Conservation (phyloP, 2,329 filamentous ascomycete species). For the Conoideocrella luteorostrata region DNA sequence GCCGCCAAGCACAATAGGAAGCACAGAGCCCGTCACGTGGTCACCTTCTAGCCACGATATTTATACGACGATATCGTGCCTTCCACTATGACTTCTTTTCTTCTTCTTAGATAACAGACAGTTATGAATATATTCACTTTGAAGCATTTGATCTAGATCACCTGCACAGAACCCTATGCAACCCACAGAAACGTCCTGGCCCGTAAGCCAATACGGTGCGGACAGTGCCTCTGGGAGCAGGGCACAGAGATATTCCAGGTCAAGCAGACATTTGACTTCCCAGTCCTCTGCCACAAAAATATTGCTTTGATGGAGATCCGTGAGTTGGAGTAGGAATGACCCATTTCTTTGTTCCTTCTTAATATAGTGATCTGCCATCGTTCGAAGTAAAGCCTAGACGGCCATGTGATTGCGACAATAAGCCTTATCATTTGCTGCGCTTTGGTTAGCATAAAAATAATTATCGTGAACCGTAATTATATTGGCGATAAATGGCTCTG, state of each 20-base stretch:
- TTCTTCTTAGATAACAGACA: no score
- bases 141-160: no score
- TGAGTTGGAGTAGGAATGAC: conserved; percentile 22
- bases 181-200: no score
- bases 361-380: conserved; percentile 19
- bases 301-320: conserved; percentile 27
- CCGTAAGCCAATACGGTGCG: conserved; percentile 17
- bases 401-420: conserved; percentile 25
- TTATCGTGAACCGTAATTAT: conserved; percentile 18
- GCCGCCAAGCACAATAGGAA: no score
- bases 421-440: conserved; percentile 15
- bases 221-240: conserved; percentile 13
- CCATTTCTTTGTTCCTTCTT: conserved; percentile 15
- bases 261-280: conserved; percentile 26
- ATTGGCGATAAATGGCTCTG: conserved; percentile 20
- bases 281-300: conserved; percentile 28
- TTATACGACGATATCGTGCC: no score
- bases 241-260: conserved; percentile 29
- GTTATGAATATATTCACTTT: no score
- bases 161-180: no score
- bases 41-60: no score
- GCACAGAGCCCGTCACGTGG: no score
- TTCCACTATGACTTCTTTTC: no score
- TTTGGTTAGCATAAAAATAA: conserved; percentile 19
- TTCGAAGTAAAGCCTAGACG: conserved; percentile 16